Evolutionary conservation across 768 basidiomycete species (phyloP).

Genomic region (Lactarius hengduanensis): DNA sequence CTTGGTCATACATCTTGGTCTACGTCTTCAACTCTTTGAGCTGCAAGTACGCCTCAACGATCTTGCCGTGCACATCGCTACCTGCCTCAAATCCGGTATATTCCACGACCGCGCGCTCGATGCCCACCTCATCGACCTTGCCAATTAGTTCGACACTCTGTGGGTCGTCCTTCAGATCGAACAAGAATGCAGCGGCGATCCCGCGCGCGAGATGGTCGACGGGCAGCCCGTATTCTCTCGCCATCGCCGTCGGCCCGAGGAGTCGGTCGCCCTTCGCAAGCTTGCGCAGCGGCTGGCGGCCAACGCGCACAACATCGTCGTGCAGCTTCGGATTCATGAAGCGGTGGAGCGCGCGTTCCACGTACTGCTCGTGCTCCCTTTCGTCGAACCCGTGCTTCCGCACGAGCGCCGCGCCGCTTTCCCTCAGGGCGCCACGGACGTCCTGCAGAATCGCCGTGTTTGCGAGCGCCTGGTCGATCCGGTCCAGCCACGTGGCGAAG

Average conservation of each 20-base stretch:
- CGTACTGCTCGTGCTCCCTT: constrained; percentile 34
- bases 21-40: constrained; percentile 19
- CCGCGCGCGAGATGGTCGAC: constrained; percentile 36
- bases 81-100: constrained; percentile 34
- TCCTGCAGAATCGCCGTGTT: constrained; percentile 34
- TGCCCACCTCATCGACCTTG: constrained; percentile 33
- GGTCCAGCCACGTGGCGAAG: constrained; percentile 34
- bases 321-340: constrained; percentile 39
- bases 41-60: constrained; percentile 30
- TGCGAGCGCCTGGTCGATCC: constrained; percentile 37
- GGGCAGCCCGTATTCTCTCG: constrained; percentile 35
- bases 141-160: constrained; percentile 37
- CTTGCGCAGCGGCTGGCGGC: constrained; percentile 42
- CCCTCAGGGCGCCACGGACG: constrained; percentile 38
- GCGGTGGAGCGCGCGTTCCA: constrained; percentile 37
- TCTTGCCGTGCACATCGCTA: constrained; percentile 29
- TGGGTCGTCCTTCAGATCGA: constrained; percentile 37
- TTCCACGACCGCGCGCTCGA: constrained; percentile 35
- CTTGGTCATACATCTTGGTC: background rate
- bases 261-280: constrained; percentile 38
- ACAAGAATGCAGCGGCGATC: constrained; percentile 40
- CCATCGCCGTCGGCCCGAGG: constrained; percentile 40
- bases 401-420: constrained; percentile 41
- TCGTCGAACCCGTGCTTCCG: constrained; percentile 33
- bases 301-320: constrained; percentile 41